These are phyloP conservation scores for Amanita fuliginea DNA, from an alignment of 768 basidiomycete genomes.

Conservation along the genomic window DNA sequence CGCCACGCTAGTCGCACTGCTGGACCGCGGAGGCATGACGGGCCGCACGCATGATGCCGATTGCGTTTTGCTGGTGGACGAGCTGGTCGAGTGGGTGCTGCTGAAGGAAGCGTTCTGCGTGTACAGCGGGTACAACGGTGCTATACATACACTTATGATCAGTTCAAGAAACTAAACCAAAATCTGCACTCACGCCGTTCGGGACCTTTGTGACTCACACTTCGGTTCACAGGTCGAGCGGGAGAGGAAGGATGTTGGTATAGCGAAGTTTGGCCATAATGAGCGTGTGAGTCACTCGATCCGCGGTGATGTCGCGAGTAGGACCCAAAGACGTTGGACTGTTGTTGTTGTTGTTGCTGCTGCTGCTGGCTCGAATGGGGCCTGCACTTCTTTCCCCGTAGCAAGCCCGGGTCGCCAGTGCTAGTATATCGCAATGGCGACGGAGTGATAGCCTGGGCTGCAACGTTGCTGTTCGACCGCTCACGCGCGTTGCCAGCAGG, in stretches of 20 bases:
- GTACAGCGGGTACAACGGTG: constrained; percentile 15
- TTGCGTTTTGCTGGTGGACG: constrained; percentile 25
- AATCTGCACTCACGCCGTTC: constrained; percentile 29
- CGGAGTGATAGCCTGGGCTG: constrained; percentile 22
- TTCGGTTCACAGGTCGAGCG: constrained; percentile 19
- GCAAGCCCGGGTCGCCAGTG: constrained; percentile 20
- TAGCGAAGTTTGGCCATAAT: constrained; percentile 10
- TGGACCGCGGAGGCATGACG: constrained; percentile 25
- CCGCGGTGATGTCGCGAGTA: constrained; percentile 20
- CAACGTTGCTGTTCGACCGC: constrained; percentile 26
- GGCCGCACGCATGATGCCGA: constrained; percentile 17
- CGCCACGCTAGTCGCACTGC: constrained; percentile 23
- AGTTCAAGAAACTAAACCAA: constrained; percentile 1
- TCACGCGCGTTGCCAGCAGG: constrained; percentile 20
- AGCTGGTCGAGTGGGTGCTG: constrained; percentile 40
- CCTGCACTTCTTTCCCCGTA: constrained; percentile 3
- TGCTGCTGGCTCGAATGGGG: constrained; percentile 7
- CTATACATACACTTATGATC: constrained; percentile 4
- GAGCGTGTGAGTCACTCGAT: constrained; percentile 10
- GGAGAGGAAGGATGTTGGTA: constrained; percentile 8
- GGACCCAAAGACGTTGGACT: constrained; percentile 3
- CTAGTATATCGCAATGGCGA: constrained; percentile 29
- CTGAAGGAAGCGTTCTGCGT: constrained; percentile 16
- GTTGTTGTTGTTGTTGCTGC: neutral
- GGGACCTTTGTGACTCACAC: constrained; percentile 30